Conservation (phyloP, 441 rosid species). For the Euphorbia celastroides region DNA sequence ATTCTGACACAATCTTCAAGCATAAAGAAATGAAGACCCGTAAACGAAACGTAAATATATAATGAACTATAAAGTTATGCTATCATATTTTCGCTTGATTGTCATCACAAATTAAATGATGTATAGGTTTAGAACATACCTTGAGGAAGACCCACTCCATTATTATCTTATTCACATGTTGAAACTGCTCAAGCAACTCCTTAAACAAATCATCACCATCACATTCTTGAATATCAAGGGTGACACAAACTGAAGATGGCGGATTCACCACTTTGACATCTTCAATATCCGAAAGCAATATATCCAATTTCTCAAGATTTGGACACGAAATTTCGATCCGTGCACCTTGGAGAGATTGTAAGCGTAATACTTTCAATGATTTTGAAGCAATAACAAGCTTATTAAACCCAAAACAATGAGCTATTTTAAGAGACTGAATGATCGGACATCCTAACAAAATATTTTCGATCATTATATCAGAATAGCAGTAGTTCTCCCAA, state of each 20-base stretch:
- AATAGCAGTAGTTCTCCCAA: too few species aligned
- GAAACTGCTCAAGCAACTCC: not conserved
- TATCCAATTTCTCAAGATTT: not conserved
- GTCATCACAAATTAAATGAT: too few species aligned
- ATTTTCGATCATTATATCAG: constrained; percentile 7
- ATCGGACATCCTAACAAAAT: constrained; percentile 10
- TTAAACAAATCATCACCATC: too few species aligned
- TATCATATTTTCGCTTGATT: too few species aligned
- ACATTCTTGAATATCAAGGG: not conserved
- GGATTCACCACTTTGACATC: not conserved
- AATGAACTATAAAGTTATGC: too few species aligned
- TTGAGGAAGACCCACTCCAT: not conserved
- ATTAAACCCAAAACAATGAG: not conserved
- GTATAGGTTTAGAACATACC: too few species aligned
- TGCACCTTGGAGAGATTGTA: too few species aligned
- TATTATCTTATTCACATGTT: not conserved
- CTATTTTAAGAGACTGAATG: constrained; percentile 11
- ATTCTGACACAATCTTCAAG: too few species aligned
- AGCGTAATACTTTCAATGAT: not conserved
- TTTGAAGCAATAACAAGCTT: not conserved
- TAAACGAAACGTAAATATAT: too few species aligned
- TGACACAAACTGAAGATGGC: constrained; percentile 2
- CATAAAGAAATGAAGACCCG: too few species aligned
- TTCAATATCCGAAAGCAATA: not conserved
- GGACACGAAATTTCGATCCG: not conserved